These are phyloP conservation scores for Lentinus polychrous DNA, from an alignment of 1,284 basidiomycete species.

Conservation along the genomic window DNA sequence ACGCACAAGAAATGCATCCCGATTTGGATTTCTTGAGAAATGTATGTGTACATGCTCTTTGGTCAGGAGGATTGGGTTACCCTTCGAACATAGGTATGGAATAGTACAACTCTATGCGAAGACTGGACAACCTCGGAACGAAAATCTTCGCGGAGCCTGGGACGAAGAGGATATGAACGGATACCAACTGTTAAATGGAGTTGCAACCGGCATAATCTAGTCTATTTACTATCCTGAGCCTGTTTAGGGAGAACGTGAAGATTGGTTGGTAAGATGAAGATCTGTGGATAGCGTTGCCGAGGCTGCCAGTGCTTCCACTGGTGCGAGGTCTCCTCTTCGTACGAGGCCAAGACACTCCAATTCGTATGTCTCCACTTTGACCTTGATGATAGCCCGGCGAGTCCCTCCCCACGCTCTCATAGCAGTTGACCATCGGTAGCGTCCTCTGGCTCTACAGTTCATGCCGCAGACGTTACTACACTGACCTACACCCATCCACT, in stretches of 20 bases:
- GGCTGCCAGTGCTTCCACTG: constrained; percentile 14
- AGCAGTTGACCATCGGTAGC: constrained; percentile 46
- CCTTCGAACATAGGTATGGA: constrained; percentile 62
- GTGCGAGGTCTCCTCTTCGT: constrained; percentile 16
- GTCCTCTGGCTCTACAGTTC: constrained; percentile 61
- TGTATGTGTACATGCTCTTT: constrained; percentile 36
- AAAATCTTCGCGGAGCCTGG: constrained; percentile 50
- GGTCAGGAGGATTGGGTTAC: no score
- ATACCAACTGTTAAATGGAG: constrained; percentile 91
- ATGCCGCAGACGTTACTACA: constrained; percentile 33
- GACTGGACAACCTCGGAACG: constrained; percentile 41
- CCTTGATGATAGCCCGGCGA: constrained; percentile 28
- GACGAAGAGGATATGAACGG: constrained; percentile 87
- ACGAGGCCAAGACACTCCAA: constrained; percentile 32
- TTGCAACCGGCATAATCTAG: constrained; percentile 95
- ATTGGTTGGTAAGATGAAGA: constrained; percentile 79
- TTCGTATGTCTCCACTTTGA: constrained; percentile 60
- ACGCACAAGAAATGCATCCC: constrained; percentile 77
- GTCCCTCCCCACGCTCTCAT: constrained; percentile 25
- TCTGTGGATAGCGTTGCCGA: no score
- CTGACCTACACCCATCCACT: no score
- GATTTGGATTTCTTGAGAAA: constrained; percentile 96
- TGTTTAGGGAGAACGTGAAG: constrained; percentile 97
- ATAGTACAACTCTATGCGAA: constrained; percentile 81
- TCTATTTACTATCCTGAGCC: constrained; percentile 88